Conservation (phyloP, 2,329 filamentous ascomycete species). For the Colletotrichum falcatum region DNA sequence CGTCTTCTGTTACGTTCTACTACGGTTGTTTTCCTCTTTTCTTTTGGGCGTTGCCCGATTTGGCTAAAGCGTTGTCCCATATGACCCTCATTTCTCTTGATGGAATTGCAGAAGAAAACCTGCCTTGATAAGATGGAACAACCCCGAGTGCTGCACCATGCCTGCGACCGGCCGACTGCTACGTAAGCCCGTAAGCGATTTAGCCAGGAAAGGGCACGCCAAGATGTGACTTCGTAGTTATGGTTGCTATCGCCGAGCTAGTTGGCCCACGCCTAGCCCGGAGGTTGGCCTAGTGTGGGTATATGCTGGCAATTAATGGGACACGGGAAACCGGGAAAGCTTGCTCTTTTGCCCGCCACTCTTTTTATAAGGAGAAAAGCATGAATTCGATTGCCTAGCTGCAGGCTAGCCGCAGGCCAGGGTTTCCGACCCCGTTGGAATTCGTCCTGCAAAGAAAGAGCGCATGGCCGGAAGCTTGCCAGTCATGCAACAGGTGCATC, state of each 20-base stretch:
- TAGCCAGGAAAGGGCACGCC: conserved; percentile 1
- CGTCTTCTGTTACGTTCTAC: background rate
- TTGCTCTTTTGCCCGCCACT: background rate
- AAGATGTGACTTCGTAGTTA: background rate
- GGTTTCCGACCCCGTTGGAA: conserved; percentile 8
- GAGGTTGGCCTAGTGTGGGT: conserved; percentile 4
- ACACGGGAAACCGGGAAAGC: background rate
- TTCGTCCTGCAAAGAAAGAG: conserved; percentile 7
- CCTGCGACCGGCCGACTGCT: conserved; percentile 15
- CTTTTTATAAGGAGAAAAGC: conserved; percentile 23
- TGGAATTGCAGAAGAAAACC: conserved; percentile 1
- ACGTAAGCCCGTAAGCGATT: conserved; percentile 32
- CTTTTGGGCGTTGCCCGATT: background rate
- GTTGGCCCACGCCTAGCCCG: conserved; percentile 18
- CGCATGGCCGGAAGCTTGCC: conserved; percentile 7
- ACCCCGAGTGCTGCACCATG: conserved; percentile 9
- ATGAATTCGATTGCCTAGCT: conserved; percentile 1
- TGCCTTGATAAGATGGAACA: background rate
- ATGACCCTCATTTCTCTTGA: conserved; percentile 3
- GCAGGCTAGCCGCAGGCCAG: conserved; percentile 16
- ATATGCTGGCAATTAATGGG: conserved; percentile 15
- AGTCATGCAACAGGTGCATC: conserved; percentile 22
- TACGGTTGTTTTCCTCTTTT: background rate
- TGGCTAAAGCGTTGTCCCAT: background rate
- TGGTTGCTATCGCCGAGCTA: background rate